Evolutionary conservation across 768 basidiomycete species (phyloP), one percentile per base, ranked within the genome.

Genomic region (Agaricus blazei): DNA sequence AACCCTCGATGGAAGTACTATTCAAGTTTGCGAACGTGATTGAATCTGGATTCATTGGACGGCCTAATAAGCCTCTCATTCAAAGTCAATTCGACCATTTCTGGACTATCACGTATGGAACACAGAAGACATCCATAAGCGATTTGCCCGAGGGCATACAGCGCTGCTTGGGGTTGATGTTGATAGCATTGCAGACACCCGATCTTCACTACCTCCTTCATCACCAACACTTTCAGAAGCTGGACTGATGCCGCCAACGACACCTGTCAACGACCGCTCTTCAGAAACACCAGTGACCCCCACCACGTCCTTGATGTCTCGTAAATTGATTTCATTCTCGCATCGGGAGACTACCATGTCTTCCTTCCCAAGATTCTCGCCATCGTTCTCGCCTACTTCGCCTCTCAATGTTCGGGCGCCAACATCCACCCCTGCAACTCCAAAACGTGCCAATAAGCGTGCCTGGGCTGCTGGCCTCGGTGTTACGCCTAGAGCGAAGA

Each of bases 11-110:
- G 11, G 61, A 67, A 6, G 70, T 71, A n/a, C 68, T 90, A 28
- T 70, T 75, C n/a, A 58, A 64, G 1, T 67, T 87, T n/a, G 70
- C 73, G 0, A 65, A 75, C 5, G 61, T 88, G 2, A 62, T 91
- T 7, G 79, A 76, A 57, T 80, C 86, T 2, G 78, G 80, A 26
- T 86, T 92, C 60, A 59, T 62, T 29, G 78, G 82, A n/a, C 54
- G 54, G 14, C 75, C 82, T 4, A 75, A 78, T 48, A 83, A 79
- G 52, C 75, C 78, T 3, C 61, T 71, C 2, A 71, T 77, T 3
- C 65, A 67, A 11, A 78, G 81, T 5, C 74, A 82, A 2, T 89
- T 91, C 62, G 64, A 64, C 6, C 79, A 80, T 29, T 86, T 85
- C 63, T 90, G 89, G 89, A 65, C 73, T 14, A 60, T 70, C 1